phyloP scores from a whole-genome alignment of 805 yeast genomes.

The Ogataea haglerorum region DNA sequence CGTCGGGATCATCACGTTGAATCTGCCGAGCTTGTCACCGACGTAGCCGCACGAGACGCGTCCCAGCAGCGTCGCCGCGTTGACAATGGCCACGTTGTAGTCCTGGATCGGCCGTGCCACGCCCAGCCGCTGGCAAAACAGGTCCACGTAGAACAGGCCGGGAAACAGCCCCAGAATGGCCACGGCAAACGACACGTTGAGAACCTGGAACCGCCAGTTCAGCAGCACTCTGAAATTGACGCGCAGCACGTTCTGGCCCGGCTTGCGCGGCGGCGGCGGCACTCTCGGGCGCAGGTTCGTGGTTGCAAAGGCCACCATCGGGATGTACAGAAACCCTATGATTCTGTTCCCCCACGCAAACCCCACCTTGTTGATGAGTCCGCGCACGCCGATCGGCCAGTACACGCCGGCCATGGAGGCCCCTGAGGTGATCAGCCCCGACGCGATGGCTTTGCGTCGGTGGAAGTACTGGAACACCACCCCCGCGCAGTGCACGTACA shows the following conservation, averaged over 20 bases:
- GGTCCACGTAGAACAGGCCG: constrained; percentile 54
- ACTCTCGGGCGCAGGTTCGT: constrained; percentile 30
- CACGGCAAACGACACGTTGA: constrained; percentile 38
- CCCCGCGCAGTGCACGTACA: constrained; percentile 56
- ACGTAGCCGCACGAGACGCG: constrained; percentile 49
- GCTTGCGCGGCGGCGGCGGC: constrained; percentile 35
- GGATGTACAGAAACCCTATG: constrained; percentile 39
- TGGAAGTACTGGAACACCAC: constrained; percentile 66
- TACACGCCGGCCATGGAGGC: constrained; percentile 50
- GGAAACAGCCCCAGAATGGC: constrained; percentile 34
- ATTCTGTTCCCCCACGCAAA: constrained; percentile 51
- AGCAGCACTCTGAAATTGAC: constrained; percentile 37
- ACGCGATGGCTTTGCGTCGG: constrained; percentile 51
- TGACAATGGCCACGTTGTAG: constrained; percentile 41
- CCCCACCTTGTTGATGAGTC: constrained; percentile 35
- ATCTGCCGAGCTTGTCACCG: constrained; percentile 41
- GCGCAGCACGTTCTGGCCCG: constrained; percentile 32
- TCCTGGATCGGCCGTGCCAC: constrained; percentile 47
- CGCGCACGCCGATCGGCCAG: constrained; percentile 47
- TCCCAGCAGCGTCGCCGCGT: constrained; percentile 46
- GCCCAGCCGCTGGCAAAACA: constrained; percentile 49
- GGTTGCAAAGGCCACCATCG: constrained; percentile 24
- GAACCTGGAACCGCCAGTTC: constrained; percentile 36
- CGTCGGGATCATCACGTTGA: constrained; percentile 37
- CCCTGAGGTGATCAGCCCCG: constrained; percentile 46